These are phyloP conservation scores for Chaetomiaceae sp. DNA, from an alignment of 2,329 filamentous ascomycete species.

Conservation along the genomic window DNA sequence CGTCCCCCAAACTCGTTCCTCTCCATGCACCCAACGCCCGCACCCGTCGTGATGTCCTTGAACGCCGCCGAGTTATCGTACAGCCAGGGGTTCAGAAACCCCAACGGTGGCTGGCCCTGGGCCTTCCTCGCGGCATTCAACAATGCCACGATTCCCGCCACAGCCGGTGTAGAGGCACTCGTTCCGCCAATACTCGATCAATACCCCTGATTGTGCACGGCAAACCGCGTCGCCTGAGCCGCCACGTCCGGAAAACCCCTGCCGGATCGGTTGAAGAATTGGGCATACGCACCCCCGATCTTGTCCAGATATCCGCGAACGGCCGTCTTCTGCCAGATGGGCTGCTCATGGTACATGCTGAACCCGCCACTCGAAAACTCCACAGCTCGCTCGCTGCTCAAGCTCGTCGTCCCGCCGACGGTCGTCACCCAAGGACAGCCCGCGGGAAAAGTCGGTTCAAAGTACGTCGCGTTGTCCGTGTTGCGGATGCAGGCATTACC, in stretches of 20 bases:
- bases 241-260: conserved; percentile 49
- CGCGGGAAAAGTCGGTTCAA: conserved; percentile 51
- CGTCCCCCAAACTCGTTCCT: conserved; percentile 3
- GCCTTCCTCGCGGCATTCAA: conserved; percentile 40
- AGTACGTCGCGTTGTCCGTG: conserved; percentile 47
- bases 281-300: conserved; percentile 40
- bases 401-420: conserved; percentile 51
- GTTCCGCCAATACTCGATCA: conserved; percentile 27
- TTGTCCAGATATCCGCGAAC: conserved; percentile 36
- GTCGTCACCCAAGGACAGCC: conserved; percentile 54
- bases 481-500: conserved; percentile 57
- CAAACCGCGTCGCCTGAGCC: conserved; percentile 44
- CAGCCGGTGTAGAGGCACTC: conserved; percentile 37
- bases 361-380: conserved; percentile 41
- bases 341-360: conserved; percentile 41
- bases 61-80: conserved; percentile 29
- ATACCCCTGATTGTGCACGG: conserved; percentile 27
- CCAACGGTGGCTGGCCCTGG: conserved; percentile 33
- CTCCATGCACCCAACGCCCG: conserved; percentile 25
- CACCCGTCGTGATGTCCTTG: conserved; percentile 28
- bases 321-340: conserved; percentile 36
- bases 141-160: conserved; percentile 39
- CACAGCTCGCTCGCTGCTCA: conserved; percentile 26
- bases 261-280: conserved; percentile 39
- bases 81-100: conserved; percentile 42